phyloP scores from a whole-genome alignment of 202 grass and related monocot genomes.

The Eragrostis tef region DNA sequence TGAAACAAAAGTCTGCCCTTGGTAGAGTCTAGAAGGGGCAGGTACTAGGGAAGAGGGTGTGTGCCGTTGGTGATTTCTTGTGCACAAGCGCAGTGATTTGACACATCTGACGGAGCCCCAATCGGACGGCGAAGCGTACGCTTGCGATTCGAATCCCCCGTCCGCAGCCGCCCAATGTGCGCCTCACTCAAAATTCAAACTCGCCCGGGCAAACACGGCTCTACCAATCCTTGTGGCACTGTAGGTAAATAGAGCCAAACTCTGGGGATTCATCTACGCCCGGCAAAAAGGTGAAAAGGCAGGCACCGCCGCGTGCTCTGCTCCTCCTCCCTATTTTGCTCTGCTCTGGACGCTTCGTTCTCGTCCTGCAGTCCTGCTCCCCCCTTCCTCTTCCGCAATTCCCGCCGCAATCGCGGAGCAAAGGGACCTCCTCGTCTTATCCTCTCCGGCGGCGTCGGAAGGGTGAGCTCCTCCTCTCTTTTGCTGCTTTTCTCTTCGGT shows the following conservation, averaged over 20 bases:
- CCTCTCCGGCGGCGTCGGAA: neutral
- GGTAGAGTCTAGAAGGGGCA: neutral
- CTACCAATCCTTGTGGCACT: neutral
- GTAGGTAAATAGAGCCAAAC: neutral
- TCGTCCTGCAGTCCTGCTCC: neutral
- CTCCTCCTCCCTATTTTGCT: conserved; percentile 15
- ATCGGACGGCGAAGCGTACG: conserved; percentile 36
- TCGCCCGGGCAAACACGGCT: conserved; percentile 23
- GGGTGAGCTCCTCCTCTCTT: conserved; percentile 29
- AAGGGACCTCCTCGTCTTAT: neutral
- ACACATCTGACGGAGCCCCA: neutral
- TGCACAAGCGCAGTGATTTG: conserved; percentile 19
- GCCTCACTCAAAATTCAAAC: conserved; percentile 53
- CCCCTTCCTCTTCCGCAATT: neutral
- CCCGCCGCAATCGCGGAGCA: neutral
- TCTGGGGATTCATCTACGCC: neutral
- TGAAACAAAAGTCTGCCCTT: neutral
- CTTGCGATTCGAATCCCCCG: neutral
- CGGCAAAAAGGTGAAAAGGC: neutral
- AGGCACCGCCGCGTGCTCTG: neutral
- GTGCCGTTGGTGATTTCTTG: conserved; percentile 6
- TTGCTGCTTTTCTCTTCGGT: neutral
- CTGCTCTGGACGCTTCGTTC: conserved; percentile 12
- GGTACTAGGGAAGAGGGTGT: neutral
- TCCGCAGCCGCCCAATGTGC: conserved; percentile 24